Percentiles rank a stretch among this genome's conserved stretches.
These are phyloP conservation scores for Juglanconis juglandina DNA, from an alignment of 2,329 filamentous ascomycete species.

Conservation along the genomic window DNA sequence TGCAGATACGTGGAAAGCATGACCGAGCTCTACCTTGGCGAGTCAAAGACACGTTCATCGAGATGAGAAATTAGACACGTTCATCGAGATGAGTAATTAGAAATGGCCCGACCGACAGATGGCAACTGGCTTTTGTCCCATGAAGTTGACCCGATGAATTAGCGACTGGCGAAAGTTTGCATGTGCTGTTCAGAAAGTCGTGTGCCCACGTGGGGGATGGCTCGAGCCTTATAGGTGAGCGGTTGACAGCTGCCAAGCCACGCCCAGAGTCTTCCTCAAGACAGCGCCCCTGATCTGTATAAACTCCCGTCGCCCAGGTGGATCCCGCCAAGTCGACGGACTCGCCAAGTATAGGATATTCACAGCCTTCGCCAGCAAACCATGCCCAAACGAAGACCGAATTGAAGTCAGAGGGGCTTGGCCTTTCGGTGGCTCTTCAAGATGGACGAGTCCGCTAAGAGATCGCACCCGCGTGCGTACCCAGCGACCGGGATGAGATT, in stretches of 20 bases:
- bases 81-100: not conserved
- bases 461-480: not conserved
- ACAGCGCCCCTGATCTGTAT: constrained; percentile 3
- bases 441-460: constrained; percentile 4
- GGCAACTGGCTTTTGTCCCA: not conserved
- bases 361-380: not conserved
- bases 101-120: not conserved
- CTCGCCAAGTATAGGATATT: constrained; percentile 7
- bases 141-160: too few species aligned
- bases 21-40: not conserved
- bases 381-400: not conserved
- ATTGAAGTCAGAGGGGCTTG: constrained; percentile 6
- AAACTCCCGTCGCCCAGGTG: not conserved
- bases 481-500: not conserved
- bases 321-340: not conserved
- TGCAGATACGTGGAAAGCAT: not conserved
- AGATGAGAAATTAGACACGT: not conserved
- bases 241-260: constrained; percentile 5
- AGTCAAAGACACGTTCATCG: not conserved
- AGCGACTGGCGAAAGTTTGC: too few species aligned
- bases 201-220: constrained; percentile 5
- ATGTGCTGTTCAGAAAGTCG: too few species aligned
- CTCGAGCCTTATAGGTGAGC: constrained; percentile 7
- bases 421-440: constrained; percentile 3
- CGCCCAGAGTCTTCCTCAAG: constrained; percentile 5